Evolutionary conservation across 2,329 filamentous ascomycete genomes (phyloP).

Genomic region (Coniella lustricola): DNA sequence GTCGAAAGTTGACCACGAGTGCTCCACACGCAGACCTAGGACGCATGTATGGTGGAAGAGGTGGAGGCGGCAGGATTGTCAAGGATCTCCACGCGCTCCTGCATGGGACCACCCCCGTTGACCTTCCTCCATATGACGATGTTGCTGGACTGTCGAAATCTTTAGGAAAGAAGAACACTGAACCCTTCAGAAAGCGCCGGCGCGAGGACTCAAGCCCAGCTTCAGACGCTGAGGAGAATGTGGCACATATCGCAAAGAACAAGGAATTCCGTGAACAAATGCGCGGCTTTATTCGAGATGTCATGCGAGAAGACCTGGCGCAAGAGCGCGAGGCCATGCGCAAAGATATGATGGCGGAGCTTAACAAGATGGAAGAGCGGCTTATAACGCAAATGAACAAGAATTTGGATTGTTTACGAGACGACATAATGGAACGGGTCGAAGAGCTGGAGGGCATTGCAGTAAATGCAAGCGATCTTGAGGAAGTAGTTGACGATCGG

Average conservation of each 20-base stretch:
- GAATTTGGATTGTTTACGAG: background rate
- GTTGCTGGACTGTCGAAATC: background rate
- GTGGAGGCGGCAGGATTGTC: background rate
- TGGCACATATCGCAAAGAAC: background rate
- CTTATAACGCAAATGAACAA: background rate
- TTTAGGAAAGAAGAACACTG: background rate
- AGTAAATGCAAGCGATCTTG: background rate
- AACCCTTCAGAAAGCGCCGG: background rate
- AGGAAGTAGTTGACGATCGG: constrained; percentile 3
- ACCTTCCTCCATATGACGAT: constrained; percentile 3
- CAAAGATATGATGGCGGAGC: background rate
- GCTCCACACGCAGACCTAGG: background rate
- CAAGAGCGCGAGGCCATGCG: background rate
- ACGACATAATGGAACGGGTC: background rate
- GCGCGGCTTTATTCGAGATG: background rate
- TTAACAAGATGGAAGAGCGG: background rate
- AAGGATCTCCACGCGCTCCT: background rate
- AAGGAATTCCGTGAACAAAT: background rate
- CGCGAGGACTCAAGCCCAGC: background rate
- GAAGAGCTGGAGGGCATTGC: background rate
- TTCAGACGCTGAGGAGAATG: background rate
- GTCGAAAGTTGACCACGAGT: background rate
- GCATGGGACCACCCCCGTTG: background rate
- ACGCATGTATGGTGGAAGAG: background rate
- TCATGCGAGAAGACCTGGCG: background rate